These are phyloP conservation scores for Sporisorium exsertum DNA, from an alignment of 1,284 basidiomycete genomes.

Conservation along the genomic window DNA sequence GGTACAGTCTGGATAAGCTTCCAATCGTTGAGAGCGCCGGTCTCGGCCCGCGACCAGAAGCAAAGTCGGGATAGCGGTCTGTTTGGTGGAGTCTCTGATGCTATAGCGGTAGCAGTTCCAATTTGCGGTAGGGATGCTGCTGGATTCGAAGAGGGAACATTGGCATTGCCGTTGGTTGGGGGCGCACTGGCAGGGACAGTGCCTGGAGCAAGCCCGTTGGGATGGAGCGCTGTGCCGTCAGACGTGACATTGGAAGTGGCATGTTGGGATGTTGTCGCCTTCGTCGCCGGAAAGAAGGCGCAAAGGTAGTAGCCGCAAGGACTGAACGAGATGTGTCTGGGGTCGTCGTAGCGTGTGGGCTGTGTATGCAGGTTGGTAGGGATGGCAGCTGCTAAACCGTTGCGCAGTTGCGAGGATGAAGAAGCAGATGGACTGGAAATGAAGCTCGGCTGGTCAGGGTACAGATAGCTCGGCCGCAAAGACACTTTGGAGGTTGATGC, in stretches of 20 bases:
- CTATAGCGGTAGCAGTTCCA: neutral
- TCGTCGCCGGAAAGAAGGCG: slow-evolving; percentile 25
- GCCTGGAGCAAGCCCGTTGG: neutral
- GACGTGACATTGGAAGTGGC: neutral
- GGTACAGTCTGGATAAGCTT: slow-evolving; percentile 23
- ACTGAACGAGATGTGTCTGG: slow-evolving; percentile 44
- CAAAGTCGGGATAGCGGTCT: slow-evolving; percentile 24
- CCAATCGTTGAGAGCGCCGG: slow-evolving; percentile 47
- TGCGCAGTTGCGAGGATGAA: slow-evolving; percentile 13
- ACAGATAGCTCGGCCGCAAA: slow-evolving; percentile 16
- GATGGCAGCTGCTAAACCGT: neutral
- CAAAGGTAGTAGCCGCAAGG: slow-evolving; percentile 48
- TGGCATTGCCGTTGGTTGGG: neutral
- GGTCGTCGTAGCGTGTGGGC: slow-evolving; percentile 23
- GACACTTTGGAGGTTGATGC: slow-evolving; percentile 12
- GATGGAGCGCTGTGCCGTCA: neutral
- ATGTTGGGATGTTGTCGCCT: neutral
- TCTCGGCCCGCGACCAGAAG: slow-evolving; percentile 47
- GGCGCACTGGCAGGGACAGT: neutral
- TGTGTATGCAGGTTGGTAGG: neutral
- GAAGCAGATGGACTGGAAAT: neutral
- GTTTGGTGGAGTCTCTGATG: neutral
- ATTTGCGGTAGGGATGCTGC: neutral
- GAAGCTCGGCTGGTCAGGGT: slow-evolving; percentile 20
- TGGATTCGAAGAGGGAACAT: neutral